Conservation (phyloP, 306 rosid genomes). For the Citrullus colocynthis region DNA sequence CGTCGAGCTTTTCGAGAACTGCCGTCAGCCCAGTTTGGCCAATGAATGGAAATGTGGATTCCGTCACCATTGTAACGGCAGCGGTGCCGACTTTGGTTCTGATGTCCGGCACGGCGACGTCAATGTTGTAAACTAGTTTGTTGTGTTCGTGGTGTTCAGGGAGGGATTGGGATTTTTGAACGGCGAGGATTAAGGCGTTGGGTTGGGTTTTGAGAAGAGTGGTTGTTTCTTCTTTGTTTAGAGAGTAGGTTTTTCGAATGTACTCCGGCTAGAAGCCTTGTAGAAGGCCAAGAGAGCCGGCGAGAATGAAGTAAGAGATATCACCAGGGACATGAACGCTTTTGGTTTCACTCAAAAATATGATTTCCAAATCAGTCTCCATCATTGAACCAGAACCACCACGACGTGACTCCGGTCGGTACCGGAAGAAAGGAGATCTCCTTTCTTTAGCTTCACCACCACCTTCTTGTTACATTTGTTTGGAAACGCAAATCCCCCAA, state of each 20-base stretch:
- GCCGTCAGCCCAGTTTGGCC: conserved; percentile 35
- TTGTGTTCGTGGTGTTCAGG: conserved; percentile 24
- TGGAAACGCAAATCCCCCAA: conserved; percentile 31
- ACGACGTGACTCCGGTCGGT: conserved; percentile 38
- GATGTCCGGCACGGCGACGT: conserved; percentile 5
- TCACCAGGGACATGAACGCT: conserved; percentile 25
- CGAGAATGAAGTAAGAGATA: conserved; percentile 33
- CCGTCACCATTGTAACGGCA: conserved; percentile 6
- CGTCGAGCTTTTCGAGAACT: conserved; percentile 22
- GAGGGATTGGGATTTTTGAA: conserved; percentile 11
- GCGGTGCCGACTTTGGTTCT: background rate
- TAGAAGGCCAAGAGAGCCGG: conserved; percentile 27
- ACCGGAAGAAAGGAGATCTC: conserved; percentile 49
- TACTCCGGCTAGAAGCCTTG: conserved; percentile 35
- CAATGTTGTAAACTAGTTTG: conserved; percentile 28
- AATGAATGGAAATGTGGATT: conserved; percentile 26
- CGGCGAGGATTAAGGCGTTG: conserved; percentile 17
- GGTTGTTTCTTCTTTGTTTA: conserved; percentile 18
- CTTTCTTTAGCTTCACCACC: conserved; percentile 34
- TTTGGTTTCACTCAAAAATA: conserved; percentile 41
- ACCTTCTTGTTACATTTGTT: conserved; percentile 20
- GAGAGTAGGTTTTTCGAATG: conserved; percentile 13
- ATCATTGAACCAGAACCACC: conserved; percentile 75
- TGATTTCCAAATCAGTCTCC: conserved; percentile 30
- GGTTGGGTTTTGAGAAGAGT: conserved; percentile 34